Evolutionary conservation across 1,139 yeast genomes (phyloP).

Genomic region (Yarrowia galli): DNA sequence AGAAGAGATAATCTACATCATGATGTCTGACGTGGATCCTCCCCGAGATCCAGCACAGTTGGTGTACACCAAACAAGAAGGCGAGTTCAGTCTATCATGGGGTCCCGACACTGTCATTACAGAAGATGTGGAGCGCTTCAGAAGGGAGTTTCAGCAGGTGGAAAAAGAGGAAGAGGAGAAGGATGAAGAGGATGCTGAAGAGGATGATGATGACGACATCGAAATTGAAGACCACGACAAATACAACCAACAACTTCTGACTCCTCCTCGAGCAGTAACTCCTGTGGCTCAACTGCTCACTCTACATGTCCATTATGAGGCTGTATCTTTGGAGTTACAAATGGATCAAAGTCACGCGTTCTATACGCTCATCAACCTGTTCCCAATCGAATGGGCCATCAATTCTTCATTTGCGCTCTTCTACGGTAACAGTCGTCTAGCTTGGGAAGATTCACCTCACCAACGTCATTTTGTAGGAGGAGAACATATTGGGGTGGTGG

Average conservation of each 20-base stretch:
- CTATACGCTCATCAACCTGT: not conserved
- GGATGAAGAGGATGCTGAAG: too few species aligned
- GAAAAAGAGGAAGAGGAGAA: not conserved
- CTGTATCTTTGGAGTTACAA: not conserved
- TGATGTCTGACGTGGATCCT: not conserved
- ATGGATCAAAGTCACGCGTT: not conserved
- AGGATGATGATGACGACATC: too few species aligned
- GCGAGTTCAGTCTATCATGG: not conserved
- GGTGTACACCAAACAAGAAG: not conserved
- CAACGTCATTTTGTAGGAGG: not conserved
- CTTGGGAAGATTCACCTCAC: not conserved
- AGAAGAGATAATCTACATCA: not conserved
- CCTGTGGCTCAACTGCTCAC: not conserved
- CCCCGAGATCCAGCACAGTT: not conserved
- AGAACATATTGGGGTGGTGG: not conserved
- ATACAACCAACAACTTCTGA: not conserved
- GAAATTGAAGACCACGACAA: not conserved
- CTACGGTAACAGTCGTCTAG: not conserved
- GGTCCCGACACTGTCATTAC: not conserved
- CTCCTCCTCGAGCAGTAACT: not conserved
- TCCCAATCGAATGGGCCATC: conserved; percentile 1
- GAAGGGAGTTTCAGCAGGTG: not conserved
- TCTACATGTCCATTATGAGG: not conserved
- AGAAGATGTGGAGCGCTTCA: not conserved
- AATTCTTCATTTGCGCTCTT: not conserved